A percentile compares a stretch with the other conserved stretches of the same genome.
Evolutionary conservation across 179 eudicot genomes (phyloP).

Genomic region (Silene coronaria): DNA sequence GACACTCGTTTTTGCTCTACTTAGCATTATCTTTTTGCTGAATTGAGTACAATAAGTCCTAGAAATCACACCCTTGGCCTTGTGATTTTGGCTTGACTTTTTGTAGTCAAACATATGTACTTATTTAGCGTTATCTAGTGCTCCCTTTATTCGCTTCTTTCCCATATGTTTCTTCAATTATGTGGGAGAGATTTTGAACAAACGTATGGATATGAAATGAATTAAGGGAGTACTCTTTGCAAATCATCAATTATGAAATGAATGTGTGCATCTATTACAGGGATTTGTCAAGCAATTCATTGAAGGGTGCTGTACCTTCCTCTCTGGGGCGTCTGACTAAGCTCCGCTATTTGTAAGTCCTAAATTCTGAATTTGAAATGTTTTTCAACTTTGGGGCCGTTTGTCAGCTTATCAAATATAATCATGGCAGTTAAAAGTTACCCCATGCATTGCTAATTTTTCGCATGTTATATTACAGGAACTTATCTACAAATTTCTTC

Average conservation of each 20-base stretch:
- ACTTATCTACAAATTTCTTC: slow-evolving; percentile 82
- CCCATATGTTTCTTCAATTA: too few relatives aligned
- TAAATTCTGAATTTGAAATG: not conserved
- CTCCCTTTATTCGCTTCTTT: not conserved
- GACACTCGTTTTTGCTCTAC: not conserved
- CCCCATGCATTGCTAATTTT: not conserved
- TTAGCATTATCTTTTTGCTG: not conserved
- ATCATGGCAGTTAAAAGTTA: not conserved
- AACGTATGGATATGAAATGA: too few relatives aligned
- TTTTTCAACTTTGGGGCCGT: not conserved
- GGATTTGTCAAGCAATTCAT: slow-evolving; percentile 83
- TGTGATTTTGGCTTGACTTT: slow-evolving; percentile 1
- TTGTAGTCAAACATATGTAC: not conserved
- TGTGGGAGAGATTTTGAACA: too few relatives aligned
- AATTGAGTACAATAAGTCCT: not conserved
- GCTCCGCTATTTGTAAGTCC: slow-evolving; percentile 69
- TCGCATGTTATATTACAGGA: slow-evolving; percentile 40
- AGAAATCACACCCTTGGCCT: not conserved
- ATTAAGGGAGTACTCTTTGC: too few relatives aligned
- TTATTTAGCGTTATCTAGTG: not conserved
- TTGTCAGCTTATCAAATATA: not conserved
- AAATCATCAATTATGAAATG: not conserved
- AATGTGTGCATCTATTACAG: slow-evolving; percentile 29
- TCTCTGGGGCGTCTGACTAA: slow-evolving; percentile 75
- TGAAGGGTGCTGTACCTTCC: slow-evolving; percentile 87